A percentile compares a stretch with the other conserved stretches of the same genome.
Conservation (phyloP, 2,329 filamentous ascomycete species). For the Microdochium bolleyi region DNA sequence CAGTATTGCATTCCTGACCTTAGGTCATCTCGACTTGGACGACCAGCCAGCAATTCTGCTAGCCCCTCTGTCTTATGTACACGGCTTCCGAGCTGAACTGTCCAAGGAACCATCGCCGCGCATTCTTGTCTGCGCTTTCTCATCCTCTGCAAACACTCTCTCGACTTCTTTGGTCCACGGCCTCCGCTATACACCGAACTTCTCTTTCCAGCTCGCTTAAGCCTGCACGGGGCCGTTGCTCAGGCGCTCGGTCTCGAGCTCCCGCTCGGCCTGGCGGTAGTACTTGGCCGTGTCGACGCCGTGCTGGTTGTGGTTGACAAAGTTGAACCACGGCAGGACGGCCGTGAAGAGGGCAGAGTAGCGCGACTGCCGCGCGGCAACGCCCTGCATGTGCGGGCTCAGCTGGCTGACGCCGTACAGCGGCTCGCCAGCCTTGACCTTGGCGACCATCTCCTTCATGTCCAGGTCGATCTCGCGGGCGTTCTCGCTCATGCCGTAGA, state of each 20-base stretch:
- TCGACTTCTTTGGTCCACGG: background rate
- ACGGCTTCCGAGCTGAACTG: no score
- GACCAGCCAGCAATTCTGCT: no score
- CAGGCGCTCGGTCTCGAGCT: conserved; percentile 71
- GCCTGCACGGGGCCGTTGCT: conserved; percentile 1
- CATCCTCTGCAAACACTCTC: background rate
- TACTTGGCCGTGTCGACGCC: conserved; percentile 98
- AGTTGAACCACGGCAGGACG: conserved; percentile 93
- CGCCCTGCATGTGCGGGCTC: conserved; percentile 86
- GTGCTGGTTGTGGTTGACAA: conserved; percentile 94
- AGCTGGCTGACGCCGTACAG: conserved; percentile 77
- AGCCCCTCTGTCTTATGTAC: no score
- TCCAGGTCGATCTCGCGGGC: conserved; percentile 87
- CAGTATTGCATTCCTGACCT: no score
- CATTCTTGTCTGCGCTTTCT: no score
- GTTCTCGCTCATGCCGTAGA: conserved; percentile 94
- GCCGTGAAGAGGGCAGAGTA: conserved; percentile 81
- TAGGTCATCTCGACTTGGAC: no score
- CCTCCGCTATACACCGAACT: no score
- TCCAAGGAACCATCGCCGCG: no score
- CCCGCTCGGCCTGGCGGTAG: conserved; percentile 88
- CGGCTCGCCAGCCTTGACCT: conserved; percentile 86
- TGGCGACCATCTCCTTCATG: conserved; percentile 96
- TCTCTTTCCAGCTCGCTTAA: background rate
- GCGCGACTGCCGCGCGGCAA: conserved; percentile 85